These are phyloP conservation scores for Eucalyptus cloeziana DNA, from an alignment of 345 rosid species.

Conservation along the genomic window DNA sequence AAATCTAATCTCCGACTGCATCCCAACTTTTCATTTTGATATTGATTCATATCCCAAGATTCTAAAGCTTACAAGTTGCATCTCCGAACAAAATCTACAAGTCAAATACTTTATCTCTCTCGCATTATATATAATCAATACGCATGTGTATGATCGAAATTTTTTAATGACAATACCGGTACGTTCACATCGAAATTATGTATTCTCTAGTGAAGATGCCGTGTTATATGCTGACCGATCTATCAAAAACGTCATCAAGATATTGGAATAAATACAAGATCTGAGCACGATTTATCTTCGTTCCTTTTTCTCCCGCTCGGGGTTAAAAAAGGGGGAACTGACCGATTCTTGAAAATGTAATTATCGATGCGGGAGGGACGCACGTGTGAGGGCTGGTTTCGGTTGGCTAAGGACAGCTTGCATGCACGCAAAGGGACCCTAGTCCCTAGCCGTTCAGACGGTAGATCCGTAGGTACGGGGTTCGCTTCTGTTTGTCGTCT, in stretches of 20 bases:
- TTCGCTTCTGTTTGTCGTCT: background rate
- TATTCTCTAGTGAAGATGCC: background rate
- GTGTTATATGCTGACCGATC: background rate
- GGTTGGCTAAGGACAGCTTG: background rate
- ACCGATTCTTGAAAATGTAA: background rate
- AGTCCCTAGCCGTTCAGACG: background rate
- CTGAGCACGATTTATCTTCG: background rate
- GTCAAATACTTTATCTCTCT: background rate
- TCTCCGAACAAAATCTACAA: background rate
- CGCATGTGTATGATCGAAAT: background rate
- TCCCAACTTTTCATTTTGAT: background rate
- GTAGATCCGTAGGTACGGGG: background rate
- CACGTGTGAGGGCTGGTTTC: background rate
- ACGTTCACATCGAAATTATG: background rate
- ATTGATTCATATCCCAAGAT: background rate
- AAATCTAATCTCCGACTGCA: accelerated
- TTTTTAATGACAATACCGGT: background rate
- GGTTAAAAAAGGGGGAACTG: background rate
- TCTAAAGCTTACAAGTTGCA: background rate
- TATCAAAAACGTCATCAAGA: background rate
- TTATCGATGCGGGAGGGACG: background rate
- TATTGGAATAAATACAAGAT: background rate
- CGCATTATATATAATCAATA: background rate
- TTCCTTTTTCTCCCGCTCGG: background rate
- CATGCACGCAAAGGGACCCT: background rate